A percentile compares a stretch with the other conserved stretches of the same genome.
Conservation (phyloP, 768 basidiomycete genomes). For the Pleurotus citrinopileatus region DNA sequence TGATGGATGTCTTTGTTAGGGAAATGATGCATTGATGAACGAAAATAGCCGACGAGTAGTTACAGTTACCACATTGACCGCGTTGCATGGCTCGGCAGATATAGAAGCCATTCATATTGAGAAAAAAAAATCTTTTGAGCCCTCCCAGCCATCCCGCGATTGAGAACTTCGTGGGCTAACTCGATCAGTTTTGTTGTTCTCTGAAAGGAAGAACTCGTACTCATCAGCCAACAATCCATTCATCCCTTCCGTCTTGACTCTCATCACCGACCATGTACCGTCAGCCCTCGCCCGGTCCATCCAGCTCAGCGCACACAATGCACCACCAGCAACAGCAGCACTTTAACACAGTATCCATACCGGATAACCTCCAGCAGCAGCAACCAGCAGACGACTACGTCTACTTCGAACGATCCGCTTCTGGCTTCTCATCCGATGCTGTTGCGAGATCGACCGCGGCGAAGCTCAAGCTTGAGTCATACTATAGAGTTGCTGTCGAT, state of each 20-base stretch:
- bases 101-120: not conserved
- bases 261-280: conserved; percentile 25
- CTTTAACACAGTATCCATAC: conserved; percentile 22
- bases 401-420: conserved; percentile 88
- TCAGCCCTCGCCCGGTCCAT: conserved; percentile 35
- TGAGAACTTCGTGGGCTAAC: not conserved
- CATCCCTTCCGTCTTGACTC: conserved; percentile 12
- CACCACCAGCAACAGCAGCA: conserved; percentile 30
- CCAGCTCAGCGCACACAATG: conserved; percentile 28
- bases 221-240: conserved; percentile 14
- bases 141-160: not conserved
- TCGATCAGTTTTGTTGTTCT: conserved; percentile 11
- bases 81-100: conserved; percentile 1
- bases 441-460: conserved; percentile 89
- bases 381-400: conserved; percentile 62
- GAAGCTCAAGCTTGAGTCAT: conserved; percentile 95
- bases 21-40: too few relatives aligned
- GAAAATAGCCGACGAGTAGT: too few relatives aligned
- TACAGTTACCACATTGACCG: conserved; percentile 3
- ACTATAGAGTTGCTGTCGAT: conserved; percentile 97
- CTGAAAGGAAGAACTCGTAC: not conserved
- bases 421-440: conserved; percentile 81
- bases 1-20: too few relatives aligned
- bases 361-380: conserved; percentile 29
- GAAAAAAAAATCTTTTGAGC: not conserved